Conservation (phyloP, 1,284 basidiomycete species). For the Vanrija sp. region DNA sequence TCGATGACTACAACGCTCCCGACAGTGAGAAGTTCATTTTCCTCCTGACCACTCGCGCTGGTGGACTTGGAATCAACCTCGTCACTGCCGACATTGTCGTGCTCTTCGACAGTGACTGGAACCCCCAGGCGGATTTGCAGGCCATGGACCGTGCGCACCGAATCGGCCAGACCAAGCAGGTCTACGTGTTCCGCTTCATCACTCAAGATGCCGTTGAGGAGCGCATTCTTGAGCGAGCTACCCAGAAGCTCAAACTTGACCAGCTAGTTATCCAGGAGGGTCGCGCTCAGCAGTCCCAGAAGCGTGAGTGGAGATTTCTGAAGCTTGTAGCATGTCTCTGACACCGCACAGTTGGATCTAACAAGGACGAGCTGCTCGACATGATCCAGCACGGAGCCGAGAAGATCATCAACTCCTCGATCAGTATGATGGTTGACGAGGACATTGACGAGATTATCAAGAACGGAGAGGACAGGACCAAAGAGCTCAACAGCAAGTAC, state of each 20-base stretch:
- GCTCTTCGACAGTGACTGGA: constrained; percentile 99
- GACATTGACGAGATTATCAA: constrained; percentile 94
- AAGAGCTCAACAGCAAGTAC: constrained; percentile 86
- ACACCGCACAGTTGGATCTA: constrained; percentile 61
- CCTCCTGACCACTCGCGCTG: constrained; percentile 95
- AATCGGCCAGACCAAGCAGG: constrained; percentile 98
- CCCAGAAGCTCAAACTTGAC: constrained; percentile 92
- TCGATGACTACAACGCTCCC: constrained; percentile 97
- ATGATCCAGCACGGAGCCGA: constrained; percentile 99
- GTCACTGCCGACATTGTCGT: constrained; percentile 94
- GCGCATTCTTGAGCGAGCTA: constrained; percentile 92
- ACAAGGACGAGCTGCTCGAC: constrained; percentile 93
- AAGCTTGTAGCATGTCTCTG: neutral
- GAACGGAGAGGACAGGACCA: constrained; percentile 86
- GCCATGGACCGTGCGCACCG: constrained; percentile 99
- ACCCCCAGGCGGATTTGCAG: constrained; percentile 97
- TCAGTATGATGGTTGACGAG: constrained; percentile 71
- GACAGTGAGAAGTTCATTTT: constrained; percentile 96
- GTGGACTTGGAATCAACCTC: constrained; percentile 95
- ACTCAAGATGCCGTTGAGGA: constrained; percentile 96
- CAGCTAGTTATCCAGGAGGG: constrained; percentile 98
- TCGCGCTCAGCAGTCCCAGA: constrained; percentile 55
- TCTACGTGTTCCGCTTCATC: constrained; percentile 96
- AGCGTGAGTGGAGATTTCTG: constrained; percentile 22
- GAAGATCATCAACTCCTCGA: constrained; percentile 79